Percentiles rank a stretch among this genome's conserved stretches.
Evolutionary conservation across 2,329 filamentous ascomycete species (phyloP).

Genomic region (Penicillium brevicompactum): DNA sequence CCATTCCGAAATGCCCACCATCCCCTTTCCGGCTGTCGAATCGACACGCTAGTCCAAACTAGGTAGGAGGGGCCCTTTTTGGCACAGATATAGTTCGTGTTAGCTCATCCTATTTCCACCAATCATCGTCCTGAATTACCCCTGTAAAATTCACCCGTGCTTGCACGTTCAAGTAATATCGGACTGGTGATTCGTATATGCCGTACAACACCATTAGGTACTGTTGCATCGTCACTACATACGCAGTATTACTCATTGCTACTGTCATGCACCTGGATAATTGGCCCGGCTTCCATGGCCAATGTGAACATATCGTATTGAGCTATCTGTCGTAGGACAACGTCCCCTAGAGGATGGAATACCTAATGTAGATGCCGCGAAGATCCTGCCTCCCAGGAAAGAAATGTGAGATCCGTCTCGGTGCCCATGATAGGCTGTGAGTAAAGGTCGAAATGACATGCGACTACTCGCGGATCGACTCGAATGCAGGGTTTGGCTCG

Average conservation of each 20-base stretch:
- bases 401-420: background rate
- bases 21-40: background rate
- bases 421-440: background rate
- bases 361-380: background rate
- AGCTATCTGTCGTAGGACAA: background rate
- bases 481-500: conserved; percentile 7
- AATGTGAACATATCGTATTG: background rate
- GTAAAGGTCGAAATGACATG: background rate
- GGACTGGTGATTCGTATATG: background rate
- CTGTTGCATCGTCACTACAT: background rate
- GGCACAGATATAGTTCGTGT: background rate
- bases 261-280: background rate
- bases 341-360: background rate
- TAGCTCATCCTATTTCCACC: background rate
- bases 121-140: background rate
- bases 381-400: too few species aligned
- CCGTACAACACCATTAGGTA: background rate
- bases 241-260: background rate
- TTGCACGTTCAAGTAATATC: background rate
- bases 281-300: background rate
- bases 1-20: background rate
- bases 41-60: background rate
- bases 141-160: background rate
- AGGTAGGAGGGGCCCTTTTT: background rate
- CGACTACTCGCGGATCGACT: background rate